These are phyloP conservation scores for Aspergillus incahuasiensis DNA, from an alignment of 495 filamentous ascomycete species.

Conservation along the genomic window DNA sequence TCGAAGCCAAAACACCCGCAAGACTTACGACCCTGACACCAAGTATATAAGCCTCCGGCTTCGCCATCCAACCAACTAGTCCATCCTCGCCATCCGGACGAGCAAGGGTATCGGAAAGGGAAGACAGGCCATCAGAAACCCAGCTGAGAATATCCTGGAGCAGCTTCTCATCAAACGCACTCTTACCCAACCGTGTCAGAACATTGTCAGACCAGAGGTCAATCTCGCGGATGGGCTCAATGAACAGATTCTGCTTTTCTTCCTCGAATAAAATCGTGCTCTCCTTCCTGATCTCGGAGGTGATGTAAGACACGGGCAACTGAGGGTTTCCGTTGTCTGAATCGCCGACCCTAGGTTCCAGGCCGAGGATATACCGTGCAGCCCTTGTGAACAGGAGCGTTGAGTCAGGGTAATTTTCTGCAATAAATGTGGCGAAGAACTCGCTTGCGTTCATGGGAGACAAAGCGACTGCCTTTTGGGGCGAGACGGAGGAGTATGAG, in stretches of 20 bases:
- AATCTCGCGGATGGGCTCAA: constrained; percentile 71
- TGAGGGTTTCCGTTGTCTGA: constrained; percentile 12
- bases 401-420: constrained; percentile 33
- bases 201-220: constrained; percentile 53
- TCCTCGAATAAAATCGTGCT: constrained; percentile 74
- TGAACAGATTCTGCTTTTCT: constrained; percentile 88
- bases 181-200: constrained; percentile 30
- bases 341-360: constrained; percentile 23
- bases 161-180: constrained; percentile 21
- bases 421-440: constrained; percentile 42
- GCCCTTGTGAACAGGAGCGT: constrained; percentile 26
- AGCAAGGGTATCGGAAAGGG: constrained; percentile 35
- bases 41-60: constrained; percentile 65
- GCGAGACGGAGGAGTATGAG: constrained; percentile 33
- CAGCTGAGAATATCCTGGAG: constrained; percentile 41
- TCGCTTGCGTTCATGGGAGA: constrained; percentile 45
- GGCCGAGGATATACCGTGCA: constrained; percentile 27
- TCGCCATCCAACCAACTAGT: constrained; percentile 67
- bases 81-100: constrained; percentile 46
- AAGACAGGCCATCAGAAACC: constrained; percentile 52
- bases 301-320: constrained; percentile 37
- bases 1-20: constrained; percentile 41
- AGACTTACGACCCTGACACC: constrained; percentile 52
- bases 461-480: constrained; percentile 26
- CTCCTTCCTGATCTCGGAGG: constrained; percentile 51